Base-by-base conservation (phyloP, 805 yeast genomes). In the Candida adriatica region DNA sequence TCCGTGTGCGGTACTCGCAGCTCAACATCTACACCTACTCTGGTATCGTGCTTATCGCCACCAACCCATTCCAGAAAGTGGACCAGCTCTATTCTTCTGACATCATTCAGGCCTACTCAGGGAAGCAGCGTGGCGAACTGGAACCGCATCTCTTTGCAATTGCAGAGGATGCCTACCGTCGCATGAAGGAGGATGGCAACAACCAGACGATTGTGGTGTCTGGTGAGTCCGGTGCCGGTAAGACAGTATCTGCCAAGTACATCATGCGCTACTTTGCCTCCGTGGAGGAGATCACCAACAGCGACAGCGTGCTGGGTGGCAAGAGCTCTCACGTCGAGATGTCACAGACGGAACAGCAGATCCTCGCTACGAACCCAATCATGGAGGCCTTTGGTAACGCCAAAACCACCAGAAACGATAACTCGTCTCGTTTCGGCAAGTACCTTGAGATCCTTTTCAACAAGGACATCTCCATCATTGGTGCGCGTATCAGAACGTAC, bases 341-440 rank as follows among this genome's bases (percentile, higher is more conserved):
- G 80, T 81, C 94, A 18, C 82, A 80, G 40, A 90, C 90, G 17
- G 98, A 90, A 61, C 82, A 83, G 53, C 95, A 85, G 61, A 90
- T 90, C 35, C 70, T 90, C 50, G 97, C 98, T 10, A 92, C 97
- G 0, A 90, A 90, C 55, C 97, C 97, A 3, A 81, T 92, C 48
- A 82, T 92, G 80, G 98, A 92, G 62, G 92, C 97, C 0, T 92
- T 92, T 59, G 98, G 98, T 66, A 92, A 94, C 58, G 97, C 98
- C 6, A 90, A 90, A 55, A 90, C 98, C 2, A 81, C 95, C 13
- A 79, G 98, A 66, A 90, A 90, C 56, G 96, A 90, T 62, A 90
- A 90, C 61, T 92, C 97, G 18, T 90, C 97, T 16, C 80, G 98
- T 59, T 94, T 92, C 53, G 98, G 98, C 53, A 90, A 90, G 59